Evolutionary conservation across 257 asterid species (phyloP).

Genomic region (Prunella vulgaris): DNA sequence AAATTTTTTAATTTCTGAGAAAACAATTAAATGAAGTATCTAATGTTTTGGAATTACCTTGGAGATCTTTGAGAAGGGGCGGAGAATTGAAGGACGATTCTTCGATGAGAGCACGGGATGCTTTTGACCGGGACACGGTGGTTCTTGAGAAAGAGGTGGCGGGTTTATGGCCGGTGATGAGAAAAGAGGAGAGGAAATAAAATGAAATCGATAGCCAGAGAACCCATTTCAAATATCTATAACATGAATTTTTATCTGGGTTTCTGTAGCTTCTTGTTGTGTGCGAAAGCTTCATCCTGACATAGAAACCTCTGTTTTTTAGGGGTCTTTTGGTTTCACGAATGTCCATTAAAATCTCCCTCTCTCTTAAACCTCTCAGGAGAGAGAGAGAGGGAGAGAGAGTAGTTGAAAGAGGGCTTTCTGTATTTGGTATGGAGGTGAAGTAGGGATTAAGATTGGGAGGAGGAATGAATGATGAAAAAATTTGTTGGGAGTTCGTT

Average conservation of each 20-base stretch:
- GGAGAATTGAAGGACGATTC: slow-evolving; percentile 21
- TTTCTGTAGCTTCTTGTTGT: slow-evolving; percentile 12
- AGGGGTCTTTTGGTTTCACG: slow-evolving; percentile 17
- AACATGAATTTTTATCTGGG: slow-evolving; percentile 28
- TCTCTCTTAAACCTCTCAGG: slow-evolving; percentile 28
- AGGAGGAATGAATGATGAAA: slow-evolving; percentile 12
- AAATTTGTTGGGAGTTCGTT: slow-evolving; percentile 47
- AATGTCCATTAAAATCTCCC: slow-evolving; percentile 9
- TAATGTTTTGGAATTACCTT: not conserved
- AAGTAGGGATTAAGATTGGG: slow-evolving; percentile 44
- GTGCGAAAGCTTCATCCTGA: slow-evolving; percentile 55
- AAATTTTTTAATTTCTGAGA: not conserved
- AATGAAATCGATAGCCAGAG: slow-evolving; percentile 62
- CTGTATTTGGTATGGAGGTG: slow-evolving; percentile 46
- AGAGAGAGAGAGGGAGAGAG: slow-evolving; percentile 14
- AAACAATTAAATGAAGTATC: not conserved
- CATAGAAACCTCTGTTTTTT: slow-evolving; percentile 49
- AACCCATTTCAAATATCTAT: slow-evolving; percentile 62
- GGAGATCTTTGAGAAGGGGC: not conserved
- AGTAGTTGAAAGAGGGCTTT: slow-evolving; percentile 42
- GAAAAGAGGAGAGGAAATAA: slow-evolving; percentile 54
- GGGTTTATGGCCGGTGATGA: slow-evolving; percentile 42
- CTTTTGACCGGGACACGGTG: slow-evolving; percentile 37
- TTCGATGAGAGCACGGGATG: slow-evolving; percentile 67
- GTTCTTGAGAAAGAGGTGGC: slow-evolving; percentile 34